Evolutionary conservation across 768 basidiomycete species (phyloP).

Genomic region (Coprinopsis strossmayeri): DNA sequence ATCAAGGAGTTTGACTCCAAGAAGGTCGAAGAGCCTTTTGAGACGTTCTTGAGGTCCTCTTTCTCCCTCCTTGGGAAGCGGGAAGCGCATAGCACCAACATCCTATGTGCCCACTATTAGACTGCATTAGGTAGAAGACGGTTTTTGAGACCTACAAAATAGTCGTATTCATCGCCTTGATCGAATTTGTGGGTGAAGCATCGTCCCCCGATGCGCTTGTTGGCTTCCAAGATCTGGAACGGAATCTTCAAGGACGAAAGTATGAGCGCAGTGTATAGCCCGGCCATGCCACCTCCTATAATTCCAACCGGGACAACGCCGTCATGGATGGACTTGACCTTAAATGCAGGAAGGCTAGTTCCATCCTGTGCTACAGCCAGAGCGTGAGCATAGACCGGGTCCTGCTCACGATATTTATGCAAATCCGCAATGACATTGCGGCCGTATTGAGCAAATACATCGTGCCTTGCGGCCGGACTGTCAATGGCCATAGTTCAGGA

Average conservation of each 20-base stretch:
- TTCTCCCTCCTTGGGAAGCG: constrained; percentile 10
- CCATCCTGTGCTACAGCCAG: too few species aligned
- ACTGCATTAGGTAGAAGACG: too few species aligned
- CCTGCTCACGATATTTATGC: not conserved
- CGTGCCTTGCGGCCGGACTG: too few species aligned
- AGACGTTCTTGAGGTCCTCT: constrained; percentile 1
- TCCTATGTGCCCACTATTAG: too few species aligned
- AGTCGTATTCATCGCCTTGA: constrained; percentile 22
- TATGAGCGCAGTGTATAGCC: constrained; percentile 29
- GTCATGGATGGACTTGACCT: not conserved
- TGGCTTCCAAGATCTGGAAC: constrained; percentile 42
- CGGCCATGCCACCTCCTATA: constrained; percentile 4
- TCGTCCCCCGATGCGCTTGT: constrained; percentile 34
- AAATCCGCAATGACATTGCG: not conserved
- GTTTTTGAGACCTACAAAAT: constrained; percentile 23
- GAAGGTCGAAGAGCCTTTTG: constrained; percentile 3
- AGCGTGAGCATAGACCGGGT: not conserved
- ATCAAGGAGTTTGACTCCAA: not conserved
- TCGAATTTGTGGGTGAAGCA: constrained; percentile 36
- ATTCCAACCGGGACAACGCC: constrained; percentile 2
- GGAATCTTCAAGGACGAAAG: constrained; percentile 33
- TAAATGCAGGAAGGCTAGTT: not conserved
- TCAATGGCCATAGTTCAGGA: too few species aligned
- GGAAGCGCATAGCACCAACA: constrained; percentile 37
- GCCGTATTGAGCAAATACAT: not conserved